These are phyloP conservation scores for Leccinum truebloodii DNA, from an alignment of 768 basidiomycete species.

Conservation along the genomic window DNA sequence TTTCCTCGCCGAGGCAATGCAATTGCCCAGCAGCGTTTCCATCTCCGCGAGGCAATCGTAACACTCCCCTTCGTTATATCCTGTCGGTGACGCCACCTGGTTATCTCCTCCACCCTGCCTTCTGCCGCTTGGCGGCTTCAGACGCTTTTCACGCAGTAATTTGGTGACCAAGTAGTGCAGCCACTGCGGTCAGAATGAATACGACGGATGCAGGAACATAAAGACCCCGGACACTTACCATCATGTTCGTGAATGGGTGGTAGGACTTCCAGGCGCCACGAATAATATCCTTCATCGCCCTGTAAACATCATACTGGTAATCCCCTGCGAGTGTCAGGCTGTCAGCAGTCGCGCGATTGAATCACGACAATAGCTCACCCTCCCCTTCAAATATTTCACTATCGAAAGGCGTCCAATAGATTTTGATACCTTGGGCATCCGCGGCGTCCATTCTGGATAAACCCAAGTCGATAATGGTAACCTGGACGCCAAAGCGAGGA, in stretches of 20 bases:
- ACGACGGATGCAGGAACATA: conserved; percentile 2
- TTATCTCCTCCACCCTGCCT: conserved; percentile 28
- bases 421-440: conserved; percentile 45
- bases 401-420: conserved; percentile 81
- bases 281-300: conserved; percentile 74
- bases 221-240: conserved; percentile 53
- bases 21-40: conserved; percentile 55
- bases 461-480: conserved; percentile 93
- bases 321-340: conserved; percentile 53
- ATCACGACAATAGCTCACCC: conserved; percentile 48
- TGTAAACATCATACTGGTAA: conserved; percentile 94
- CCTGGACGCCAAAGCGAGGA: conserved; percentile 61
- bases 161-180: conserved; percentile 81
- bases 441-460: conserved; percentile 79
- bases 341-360: conserved; percentile 2
- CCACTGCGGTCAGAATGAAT: conserved; percentile 63
- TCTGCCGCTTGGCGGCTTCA: conserved; percentile 56
- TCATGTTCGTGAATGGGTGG: conserved; percentile 83
- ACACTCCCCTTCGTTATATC: conserved; percentile 66
- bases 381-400: conserved; percentile 90
- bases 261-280: conserved; percentile 71
- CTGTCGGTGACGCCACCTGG: conserved; percentile 24
- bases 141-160: conserved; percentile 66
- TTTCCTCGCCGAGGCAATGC: conserved; percentile 42
- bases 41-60: conserved; percentile 69